phyloP scores from a whole-genome alignment of 345 rosid species.

The Erodium maritimum region DNA sequence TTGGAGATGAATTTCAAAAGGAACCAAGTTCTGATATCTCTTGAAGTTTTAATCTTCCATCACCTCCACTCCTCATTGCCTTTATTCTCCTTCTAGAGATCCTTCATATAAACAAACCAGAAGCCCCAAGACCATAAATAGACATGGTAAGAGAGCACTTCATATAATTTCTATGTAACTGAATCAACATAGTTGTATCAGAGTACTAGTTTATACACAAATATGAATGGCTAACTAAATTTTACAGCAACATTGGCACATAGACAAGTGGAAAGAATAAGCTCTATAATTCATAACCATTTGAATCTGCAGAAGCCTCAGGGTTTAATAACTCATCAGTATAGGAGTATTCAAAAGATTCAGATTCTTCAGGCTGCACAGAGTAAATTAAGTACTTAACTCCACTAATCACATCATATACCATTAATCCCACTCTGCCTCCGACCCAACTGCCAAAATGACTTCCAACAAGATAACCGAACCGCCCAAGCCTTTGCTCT shows the following conservation, averaged over 20 bases:
- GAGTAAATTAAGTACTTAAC: slow-evolving; percentile 39
- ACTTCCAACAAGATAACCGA: slow-evolving; percentile 89
- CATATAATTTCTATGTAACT: not conserved
- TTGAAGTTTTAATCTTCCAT: too few relatives aligned
- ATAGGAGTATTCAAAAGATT: slow-evolving; percentile 6
- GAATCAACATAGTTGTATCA: not conserved
- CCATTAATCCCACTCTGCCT: slow-evolving; percentile 84
- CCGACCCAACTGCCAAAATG: slow-evolving; percentile 95
- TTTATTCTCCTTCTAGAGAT: too few relatives aligned
- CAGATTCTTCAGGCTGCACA: slow-evolving; percentile 25
- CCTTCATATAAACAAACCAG: too few relatives aligned
- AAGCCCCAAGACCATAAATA: too few relatives aligned
- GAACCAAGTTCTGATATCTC: too few relatives aligned
- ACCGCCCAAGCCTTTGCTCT: slow-evolving; percentile 67
- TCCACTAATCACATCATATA: slow-evolving; percentile 74
- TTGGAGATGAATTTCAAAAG: too few relatives aligned
- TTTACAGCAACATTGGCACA: not conserved
- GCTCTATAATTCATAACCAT: slow-evolving; percentile 5
- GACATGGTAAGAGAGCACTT: too few relatives aligned
- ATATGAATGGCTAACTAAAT: not conserved
- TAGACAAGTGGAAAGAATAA: too few relatives aligned
- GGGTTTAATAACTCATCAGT: slow-evolving; percentile 16
- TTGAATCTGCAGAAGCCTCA: slow-evolving; percentile 11
- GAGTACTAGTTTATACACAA: not conserved
- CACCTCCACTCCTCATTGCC: too few relatives aligned